phyloP scores from a whole-genome alignment of 805 yeast species.

The Pichia cephalocereana region DNA sequence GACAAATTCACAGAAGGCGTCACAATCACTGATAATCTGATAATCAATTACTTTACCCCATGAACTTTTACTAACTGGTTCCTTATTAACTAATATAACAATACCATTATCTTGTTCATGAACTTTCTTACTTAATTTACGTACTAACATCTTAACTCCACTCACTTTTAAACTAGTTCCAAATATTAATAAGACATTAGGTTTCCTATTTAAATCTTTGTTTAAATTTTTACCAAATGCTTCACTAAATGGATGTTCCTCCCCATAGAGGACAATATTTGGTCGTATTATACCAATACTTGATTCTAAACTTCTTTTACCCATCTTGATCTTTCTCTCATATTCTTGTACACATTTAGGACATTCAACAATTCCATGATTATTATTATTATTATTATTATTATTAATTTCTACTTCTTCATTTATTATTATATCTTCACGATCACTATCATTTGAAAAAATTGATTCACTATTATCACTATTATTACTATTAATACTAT shows the following conservation, averaged over 20 bases:
- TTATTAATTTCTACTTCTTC: constrained; percentile 29
- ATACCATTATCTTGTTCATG: constrained; percentile 66
- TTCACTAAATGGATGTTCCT: constrained; percentile 84
- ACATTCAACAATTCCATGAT: constrained; percentile 65
- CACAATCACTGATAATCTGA: constrained; percentile 75
- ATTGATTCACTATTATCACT: not conserved
- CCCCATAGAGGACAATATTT: constrained; percentile 86
- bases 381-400: not conserved
- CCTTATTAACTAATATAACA: constrained; percentile 69
- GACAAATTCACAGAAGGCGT: constrained; percentile 59
- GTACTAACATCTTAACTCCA: constrained; percentile 77
- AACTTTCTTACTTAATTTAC: constrained; percentile 54
- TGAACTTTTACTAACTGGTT: constrained; percentile 44
- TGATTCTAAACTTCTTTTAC: constrained; percentile 69
- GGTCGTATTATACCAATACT: constrained; percentile 75
- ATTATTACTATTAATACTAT: constrained; percentile 26
- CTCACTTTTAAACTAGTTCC: constrained; percentile 91
- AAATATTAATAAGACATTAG: constrained; percentile 77
- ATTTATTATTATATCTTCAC: not conserved
- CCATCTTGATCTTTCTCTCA: constrained; percentile 47
- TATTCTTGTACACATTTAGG: constrained; percentile 52
- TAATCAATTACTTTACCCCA: constrained; percentile 75
- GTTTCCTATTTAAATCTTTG: constrained; percentile 55
- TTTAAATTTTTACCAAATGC: constrained; percentile 61
- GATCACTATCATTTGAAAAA: not conserved